Evolutionary conservation across 176 grass and related monocot species (phyloP), one percentile per base, ranked within the genome.

Genomic region (Raddia distichophylla): DNA sequence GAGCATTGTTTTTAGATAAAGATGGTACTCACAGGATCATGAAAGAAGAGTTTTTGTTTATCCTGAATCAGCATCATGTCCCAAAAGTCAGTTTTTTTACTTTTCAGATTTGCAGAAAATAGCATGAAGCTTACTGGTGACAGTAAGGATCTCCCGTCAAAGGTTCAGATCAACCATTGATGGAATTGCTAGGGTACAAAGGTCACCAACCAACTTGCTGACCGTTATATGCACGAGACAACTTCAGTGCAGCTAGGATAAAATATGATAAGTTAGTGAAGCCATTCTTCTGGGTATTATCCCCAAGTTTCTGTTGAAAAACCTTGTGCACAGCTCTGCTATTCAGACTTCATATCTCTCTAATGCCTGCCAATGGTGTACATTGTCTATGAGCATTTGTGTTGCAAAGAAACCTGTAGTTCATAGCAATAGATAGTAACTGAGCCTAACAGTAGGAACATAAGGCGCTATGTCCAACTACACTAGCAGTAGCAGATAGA

Each of bases 291-390:
- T 46, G 56, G 69, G 35, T 35, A 40, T 45, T 9, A 69, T 10
- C 14, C 75, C 75, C 60, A 62, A 50, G 17, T 10, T 76, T 10
- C 49, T 71, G 19, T 49, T 50, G 71, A 71, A 77, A 65, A n/a
- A 32, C 27, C 27, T 27, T 27, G 27, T 11, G 1, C 0, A 27
- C 3, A 2, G n/a, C 54, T 43, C 66, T 81, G n/a, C 54, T 43
- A 58, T 81, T 32, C 77, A 85, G 71, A 58, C 78, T 34, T 85
- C 86, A 89, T 67, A 81, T 81, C 18, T 71, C 18, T 71, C 66
- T 72, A 86, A 37, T 20, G 82, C 82, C 87, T 89, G 82, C 50
- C 45, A 74, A 63, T 15, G 64, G 3, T 43, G 10, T 4, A 56
- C 1, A 32, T 7, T 43, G 5, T 16, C 43, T 34, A 65, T 57